These are phyloP conservation scores for Myriosclerotinia curreyana DNA, from an alignment of 2,329 filamentous ascomycete species.

Conservation along the genomic window DNA sequence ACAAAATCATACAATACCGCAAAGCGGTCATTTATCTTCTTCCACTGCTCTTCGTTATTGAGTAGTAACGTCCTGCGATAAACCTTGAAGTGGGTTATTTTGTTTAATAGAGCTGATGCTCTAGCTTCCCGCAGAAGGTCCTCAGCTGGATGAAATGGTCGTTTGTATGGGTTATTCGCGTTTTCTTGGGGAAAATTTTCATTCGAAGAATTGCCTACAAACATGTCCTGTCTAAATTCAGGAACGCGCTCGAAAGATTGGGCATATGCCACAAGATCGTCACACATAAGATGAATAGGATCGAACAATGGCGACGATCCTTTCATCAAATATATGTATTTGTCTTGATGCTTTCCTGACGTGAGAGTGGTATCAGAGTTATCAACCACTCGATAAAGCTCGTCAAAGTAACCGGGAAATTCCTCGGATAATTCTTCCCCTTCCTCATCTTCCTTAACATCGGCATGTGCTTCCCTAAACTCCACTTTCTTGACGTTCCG, in stretches of 20 bases:
- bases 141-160: background rate
- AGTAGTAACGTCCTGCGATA: background rate
- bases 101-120: background rate
- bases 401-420: background rate
- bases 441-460: too few relatives aligned
- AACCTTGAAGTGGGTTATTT: background rate
- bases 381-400: background rate
- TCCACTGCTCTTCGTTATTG: background rate
- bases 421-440: background rate
- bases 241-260: background rate
- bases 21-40: background rate
- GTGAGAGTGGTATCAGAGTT: background rate
- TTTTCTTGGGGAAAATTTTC: background rate
- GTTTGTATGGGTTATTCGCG: background rate
- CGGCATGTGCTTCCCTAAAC: conserved; percentile 1
- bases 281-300: conserved; percentile 3
- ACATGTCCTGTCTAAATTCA: background rate
- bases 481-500: background rate
- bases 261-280: background rate
- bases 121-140: background rate
- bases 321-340: background rate
- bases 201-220: background rate
- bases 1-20: background rate
- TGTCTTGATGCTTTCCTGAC: background rate
- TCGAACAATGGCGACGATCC: background rate